A percentile compares a stretch with the other conserved stretches of the same genome.
phyloP scores from a whole-genome alignment of 78 protist species.

The Mastigamoeba balamuthi region DNA sequence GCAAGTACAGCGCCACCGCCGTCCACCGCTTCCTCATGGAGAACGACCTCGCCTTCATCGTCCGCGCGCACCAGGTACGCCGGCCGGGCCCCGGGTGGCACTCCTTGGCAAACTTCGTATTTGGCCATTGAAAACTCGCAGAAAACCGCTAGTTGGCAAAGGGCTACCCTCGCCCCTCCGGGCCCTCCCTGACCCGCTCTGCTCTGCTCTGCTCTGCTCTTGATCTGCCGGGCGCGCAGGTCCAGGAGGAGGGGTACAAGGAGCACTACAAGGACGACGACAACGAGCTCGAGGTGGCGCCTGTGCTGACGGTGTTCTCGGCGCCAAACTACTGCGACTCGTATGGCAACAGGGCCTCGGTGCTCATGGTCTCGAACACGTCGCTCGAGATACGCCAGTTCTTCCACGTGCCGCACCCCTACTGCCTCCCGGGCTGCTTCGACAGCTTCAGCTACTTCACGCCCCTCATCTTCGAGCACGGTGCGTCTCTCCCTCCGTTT shows the following conservation, averaged over 20 bases:
- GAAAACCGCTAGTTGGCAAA: no score
- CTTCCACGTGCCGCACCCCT: background rate
- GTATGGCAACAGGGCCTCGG: conserved; percentile 85
- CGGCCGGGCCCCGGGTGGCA: conserved; percentile 65
- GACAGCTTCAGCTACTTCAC: background rate
- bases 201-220: no score
- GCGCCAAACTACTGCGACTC: conserved; percentile 97
- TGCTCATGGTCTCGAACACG: background rate
- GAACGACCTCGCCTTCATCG: background rate
- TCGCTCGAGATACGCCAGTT: background rate
- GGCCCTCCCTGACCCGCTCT: no score
- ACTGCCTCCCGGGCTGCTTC: background rate
- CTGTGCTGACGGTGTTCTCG: conserved; percentile 94
- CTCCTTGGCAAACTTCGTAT: conserved; percentile 76
- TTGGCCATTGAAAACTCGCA: conserved; percentile 96
- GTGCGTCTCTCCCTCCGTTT: no score
- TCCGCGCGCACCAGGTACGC: conserved; percentile 69
- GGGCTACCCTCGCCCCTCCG: no score
- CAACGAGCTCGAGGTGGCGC: conserved; percentile 92
- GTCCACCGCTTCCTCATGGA: background rate
- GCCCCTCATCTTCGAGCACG: background rate
- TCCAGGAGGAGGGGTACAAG: no score
- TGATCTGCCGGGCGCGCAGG: no score
- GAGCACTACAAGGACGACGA: conserved; percentile 64
- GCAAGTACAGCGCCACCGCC: background rate